A percentile compares a stretch with the other conserved stretches of the same genome.
phyloP scores from a whole-genome alignment of 139 green algal genomes.

The Coccomyxa sp. region DNA sequence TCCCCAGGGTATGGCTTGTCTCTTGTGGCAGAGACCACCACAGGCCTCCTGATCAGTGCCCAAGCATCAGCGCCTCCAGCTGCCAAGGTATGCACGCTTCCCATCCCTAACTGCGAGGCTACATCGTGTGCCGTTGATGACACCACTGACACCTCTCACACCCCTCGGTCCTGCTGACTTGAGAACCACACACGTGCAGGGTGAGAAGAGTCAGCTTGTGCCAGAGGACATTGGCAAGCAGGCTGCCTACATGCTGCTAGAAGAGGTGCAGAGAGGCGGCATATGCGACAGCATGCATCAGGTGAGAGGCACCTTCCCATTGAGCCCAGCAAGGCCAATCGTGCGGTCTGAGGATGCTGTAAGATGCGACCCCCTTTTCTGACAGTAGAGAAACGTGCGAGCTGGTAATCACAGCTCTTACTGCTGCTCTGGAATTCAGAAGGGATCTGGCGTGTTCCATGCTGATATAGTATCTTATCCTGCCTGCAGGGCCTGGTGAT shows the following conservation, averaged over 20 bases:
- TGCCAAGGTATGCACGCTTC: conserved; percentile 20
- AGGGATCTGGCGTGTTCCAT: background rate
- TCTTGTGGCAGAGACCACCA: conserved; percentile 95
- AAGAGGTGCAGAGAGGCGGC: conserved; percentile 85
- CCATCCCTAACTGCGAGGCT: too few species aligned
- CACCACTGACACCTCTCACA: background rate
- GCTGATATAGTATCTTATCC: too few species aligned
- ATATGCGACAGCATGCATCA: conserved; percentile 81
- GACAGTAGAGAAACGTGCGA: too few species aligned
- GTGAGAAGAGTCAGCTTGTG: conserved; percentile 34
- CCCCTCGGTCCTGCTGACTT: background rate
- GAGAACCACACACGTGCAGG: background rate
- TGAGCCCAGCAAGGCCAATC: too few species aligned
- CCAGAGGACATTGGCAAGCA: conserved; percentile 83
- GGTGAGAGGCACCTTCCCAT: too few species aligned
- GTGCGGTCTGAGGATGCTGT: too few species aligned
- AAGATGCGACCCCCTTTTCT: too few species aligned
- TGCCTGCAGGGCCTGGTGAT: conserved; percentile 71
- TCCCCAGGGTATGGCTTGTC: conserved; percentile 92
- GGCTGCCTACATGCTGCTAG: conserved; percentile 76
- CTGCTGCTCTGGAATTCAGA: background rate
- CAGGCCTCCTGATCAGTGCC: conserved; percentile 71
- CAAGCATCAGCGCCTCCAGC: conserved; percentile 49
- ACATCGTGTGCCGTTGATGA: too few species aligned
- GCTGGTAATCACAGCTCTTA: too few species aligned